phyloP scores from a whole-genome alignment of 768 basidiomycete genomes.

The Serendipita sp. region DNA sequence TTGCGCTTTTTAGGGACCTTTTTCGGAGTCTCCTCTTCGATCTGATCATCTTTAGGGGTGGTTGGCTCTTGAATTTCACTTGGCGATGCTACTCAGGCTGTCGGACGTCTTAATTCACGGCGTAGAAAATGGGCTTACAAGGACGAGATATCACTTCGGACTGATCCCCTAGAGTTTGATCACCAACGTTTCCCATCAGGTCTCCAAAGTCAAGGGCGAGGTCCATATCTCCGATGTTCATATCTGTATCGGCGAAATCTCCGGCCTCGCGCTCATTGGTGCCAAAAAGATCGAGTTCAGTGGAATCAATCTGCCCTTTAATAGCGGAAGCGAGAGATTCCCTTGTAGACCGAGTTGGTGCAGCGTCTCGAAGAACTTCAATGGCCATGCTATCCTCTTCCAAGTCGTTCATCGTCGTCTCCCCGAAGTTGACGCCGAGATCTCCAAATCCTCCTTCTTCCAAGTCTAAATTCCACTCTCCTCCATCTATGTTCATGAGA shows the following conservation, averaged over 20 bases:
- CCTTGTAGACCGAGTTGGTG: slow-evolving; percentile 25
- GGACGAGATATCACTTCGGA: slow-evolving; percentile 46
- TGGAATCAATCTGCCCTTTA: slow-evolving; percentile 30
- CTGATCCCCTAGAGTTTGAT: not conserved
- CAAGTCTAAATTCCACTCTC: slow-evolving; percentile 52
- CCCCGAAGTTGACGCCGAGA: slow-evolving; percentile 24
- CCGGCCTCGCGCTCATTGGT: slow-evolving; percentile 37
- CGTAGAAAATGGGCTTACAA: slow-evolving; percentile 28
- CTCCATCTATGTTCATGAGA: slow-evolving; percentile 42
- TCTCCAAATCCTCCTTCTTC: slow-evolving; percentile 59
- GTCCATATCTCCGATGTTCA: slow-evolving; percentile 38
- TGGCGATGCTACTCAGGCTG: slow-evolving; percentile 45
- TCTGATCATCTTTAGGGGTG: slow-evolving; percentile 36
- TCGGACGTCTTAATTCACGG: slow-evolving; percentile 5
- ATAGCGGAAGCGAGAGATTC: slow-evolving; percentile 51
- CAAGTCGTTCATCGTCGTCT: slow-evolving; percentile 18
- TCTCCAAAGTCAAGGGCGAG: slow-evolving; percentile 58
- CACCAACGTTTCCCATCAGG: slow-evolving; percentile 32
- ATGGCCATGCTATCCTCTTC: slow-evolving; percentile 46
- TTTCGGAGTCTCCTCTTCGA: slow-evolving; percentile 27
- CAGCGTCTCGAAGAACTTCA: slow-evolving; percentile 63
- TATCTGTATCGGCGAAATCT: slow-evolving; percentile 33
- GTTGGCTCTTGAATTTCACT: slow-evolving; percentile 65
- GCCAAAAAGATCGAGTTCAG: slow-evolving; percentile 41
- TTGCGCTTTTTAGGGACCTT: slow-evolving; percentile 23